Evolutionary conservation across 345 rosid species (phyloP).

Genomic region (Psidium guajava): DNA sequence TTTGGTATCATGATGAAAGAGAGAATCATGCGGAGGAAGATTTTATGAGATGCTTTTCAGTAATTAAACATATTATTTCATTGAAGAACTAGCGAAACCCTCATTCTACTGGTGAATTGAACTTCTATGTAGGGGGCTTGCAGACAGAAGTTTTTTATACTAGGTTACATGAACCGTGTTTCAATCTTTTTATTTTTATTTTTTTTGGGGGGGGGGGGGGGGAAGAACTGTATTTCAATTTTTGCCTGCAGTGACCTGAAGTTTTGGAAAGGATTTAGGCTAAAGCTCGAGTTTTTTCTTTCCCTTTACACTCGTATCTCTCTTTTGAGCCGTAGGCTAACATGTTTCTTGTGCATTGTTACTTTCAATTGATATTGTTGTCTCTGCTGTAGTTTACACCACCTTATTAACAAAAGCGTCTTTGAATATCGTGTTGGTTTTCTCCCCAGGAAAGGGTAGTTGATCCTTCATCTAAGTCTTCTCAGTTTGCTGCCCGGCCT

Average conservation of each 20-base stretch:
- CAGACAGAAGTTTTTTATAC: neutral
- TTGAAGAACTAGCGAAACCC: neutral
- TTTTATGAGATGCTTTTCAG: neutral
- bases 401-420: neutral
- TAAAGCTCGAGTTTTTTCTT: neutral
- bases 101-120: neutral
- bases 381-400: neutral
- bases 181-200: too few relatives aligned
- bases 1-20: neutral
- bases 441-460: slow-evolving; percentile 45
- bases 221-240: neutral
- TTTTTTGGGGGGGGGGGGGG: too few relatives aligned
- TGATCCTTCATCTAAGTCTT: slow-evolving; percentile 27
- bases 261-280: neutral
- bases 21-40: neutral
- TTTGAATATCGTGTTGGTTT: neutral
- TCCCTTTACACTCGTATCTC: neutral
- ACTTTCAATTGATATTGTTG: neutral
- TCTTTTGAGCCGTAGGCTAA: neutral
- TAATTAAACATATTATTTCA: neutral
- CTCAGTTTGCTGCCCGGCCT: slow-evolving; percentile 21
- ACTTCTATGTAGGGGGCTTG: neutral
- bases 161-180: neutral
- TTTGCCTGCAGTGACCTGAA: neutral
- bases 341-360: neutral